Evolutionary conservation across 768 basidiomycete species (phyloP).

Genomic region (Clavaria fumosa): DNA sequence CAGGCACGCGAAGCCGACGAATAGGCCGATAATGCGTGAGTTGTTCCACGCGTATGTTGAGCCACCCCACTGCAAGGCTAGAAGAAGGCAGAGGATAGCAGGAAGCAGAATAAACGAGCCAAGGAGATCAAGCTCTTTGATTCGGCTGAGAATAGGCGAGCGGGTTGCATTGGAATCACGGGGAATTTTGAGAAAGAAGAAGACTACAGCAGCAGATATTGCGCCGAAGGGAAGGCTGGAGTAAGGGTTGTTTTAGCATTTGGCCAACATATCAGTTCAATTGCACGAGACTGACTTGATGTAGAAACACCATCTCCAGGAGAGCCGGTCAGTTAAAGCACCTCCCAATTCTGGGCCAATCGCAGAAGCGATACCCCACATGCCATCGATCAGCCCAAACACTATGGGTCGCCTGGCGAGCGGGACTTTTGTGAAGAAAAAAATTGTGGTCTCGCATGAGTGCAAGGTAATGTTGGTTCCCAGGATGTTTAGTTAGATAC

Average conservation of each 20-base stretch:
- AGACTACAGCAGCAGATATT: slow-evolving; percentile 9
- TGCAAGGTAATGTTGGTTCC: too few relatives aligned
- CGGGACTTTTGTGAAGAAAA: too few relatives aligned
- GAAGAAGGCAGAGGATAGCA: slow-evolving; percentile 22
- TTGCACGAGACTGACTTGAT: slow-evolving; percentile 6
- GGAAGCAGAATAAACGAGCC: slow-evolving; percentile 24
- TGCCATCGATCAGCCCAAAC: slow-evolving; percentile 11
- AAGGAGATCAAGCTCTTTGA: slow-evolving; percentile 22
- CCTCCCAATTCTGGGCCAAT: slow-evolving; percentile 21
- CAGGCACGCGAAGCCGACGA: slow-evolving; percentile 6
- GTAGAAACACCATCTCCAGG: slow-evolving; percentile 17
- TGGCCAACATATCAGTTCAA: not conserved
- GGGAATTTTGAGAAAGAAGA: slow-evolving; percentile 9
- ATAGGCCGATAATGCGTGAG: slow-evolving; percentile 18
- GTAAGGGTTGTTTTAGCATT: not conserved
- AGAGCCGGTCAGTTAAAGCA: slow-evolving; percentile 17
- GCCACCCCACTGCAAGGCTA: slow-evolving; percentile 35
- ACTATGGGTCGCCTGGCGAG: slow-evolving; percentile 10
- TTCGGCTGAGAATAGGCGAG: slow-evolving; percentile 4
- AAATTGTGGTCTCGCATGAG: too few relatives aligned
- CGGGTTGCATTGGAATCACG: slow-evolving; percentile 1
- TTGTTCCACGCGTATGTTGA: slow-evolving; percentile 28
- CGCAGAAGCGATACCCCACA: slow-evolving; percentile 23
- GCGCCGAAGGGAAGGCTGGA: slow-evolving; percentile 12
- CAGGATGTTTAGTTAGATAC: too few relatives aligned